These are phyloP conservation scores for Miscanthus lutarioriparius DNA, from an alignment of 176 grass and related monocot species.

Conservation along the genomic window DNA sequence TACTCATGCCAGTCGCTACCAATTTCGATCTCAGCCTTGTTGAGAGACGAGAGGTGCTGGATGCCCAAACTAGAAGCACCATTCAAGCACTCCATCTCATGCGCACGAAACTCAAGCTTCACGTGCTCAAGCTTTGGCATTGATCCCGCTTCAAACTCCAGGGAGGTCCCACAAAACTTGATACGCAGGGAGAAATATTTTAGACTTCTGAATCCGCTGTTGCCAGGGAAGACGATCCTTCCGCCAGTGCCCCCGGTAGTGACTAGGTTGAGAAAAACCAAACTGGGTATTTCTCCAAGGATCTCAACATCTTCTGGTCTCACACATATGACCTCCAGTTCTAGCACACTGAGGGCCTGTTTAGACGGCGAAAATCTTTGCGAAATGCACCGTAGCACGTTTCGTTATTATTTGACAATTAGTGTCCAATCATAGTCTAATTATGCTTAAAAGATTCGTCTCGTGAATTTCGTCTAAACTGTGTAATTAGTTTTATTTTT, in stretches of 20 bases:
- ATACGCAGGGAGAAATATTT: background rate
- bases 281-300: constrained; percentile 23
- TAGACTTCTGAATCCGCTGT: background rate
- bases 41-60: background rate
- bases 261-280: background rate
- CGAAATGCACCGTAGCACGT: too few species aligned
- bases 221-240: background rate
- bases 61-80: background rate
- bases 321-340: background rate
- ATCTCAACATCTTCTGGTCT: constrained; percentile 11
- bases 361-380: too few species aligned
- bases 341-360: background rate
- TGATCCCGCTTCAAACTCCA: background rate
- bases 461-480: too few species aligned
- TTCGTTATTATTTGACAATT: too few species aligned
- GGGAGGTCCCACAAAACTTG: background rate
- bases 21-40: background rate
- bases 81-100: background rate
- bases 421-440: too few species aligned
- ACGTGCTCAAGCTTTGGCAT: background rate
- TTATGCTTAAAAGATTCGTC: too few species aligned
- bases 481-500: too few species aligned
- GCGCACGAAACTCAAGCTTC: background rate
- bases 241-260: background rate
- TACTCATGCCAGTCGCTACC: fast-evolving